phyloP scores from a whole-genome alignment of 495 filamentous ascomycete genomes.

The Penicillium diatomitis region DNA sequence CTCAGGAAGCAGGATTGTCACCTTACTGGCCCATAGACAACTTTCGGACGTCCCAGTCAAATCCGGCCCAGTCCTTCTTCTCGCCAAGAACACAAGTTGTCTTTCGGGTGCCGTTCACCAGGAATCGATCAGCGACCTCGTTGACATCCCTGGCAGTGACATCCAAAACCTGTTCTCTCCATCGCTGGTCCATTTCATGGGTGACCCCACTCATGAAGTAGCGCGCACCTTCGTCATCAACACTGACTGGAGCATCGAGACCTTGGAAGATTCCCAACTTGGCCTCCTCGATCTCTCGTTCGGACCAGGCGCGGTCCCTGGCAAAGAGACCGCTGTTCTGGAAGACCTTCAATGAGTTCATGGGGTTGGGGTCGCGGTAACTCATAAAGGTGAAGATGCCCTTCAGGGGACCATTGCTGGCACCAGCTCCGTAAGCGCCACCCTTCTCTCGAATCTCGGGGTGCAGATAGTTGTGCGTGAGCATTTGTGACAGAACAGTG shows the following conservation, averaged over 20 bases:
- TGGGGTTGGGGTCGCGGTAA: conserved; percentile 94
- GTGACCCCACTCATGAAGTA: conserved; percentile 79
- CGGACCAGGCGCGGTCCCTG: conserved; percentile 72
- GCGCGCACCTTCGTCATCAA: conserved; percentile 79
- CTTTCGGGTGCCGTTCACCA: conserved; percentile 57
- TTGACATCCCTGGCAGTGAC: conserved; percentile 75
- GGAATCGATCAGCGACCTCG: conserved; percentile 68
- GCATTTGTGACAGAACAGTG: conserved; percentile 79
- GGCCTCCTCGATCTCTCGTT: conserved; percentile 85
- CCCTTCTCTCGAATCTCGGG: conserved; percentile 98
- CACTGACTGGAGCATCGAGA: conserved; percentile 85
- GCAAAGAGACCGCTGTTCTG: conserved; percentile 75
- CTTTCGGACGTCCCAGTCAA: conserved; percentile 36
- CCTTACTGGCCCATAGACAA: conserved; percentile 28
- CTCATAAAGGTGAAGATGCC: conserved; percentile 91
- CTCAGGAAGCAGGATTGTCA: conserved; percentile 14
- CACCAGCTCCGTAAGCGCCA: conserved; percentile 89
- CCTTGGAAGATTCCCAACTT: conserved; percentile 91
- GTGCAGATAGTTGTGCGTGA: conserved; percentile 96
- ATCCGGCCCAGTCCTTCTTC: conserved; percentile 63
- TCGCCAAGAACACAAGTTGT: conserved; percentile 68
- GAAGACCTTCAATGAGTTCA: conserved; percentile 82
- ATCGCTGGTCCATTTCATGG: conserved; percentile 79
- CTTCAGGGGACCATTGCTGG: conserved; percentile 67
- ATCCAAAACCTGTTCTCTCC: conserved; percentile 79